Evolutionary conservation across 306 rosid genomes (phyloP).

Genomic region (Notholithocarpus densiflorus): DNA sequence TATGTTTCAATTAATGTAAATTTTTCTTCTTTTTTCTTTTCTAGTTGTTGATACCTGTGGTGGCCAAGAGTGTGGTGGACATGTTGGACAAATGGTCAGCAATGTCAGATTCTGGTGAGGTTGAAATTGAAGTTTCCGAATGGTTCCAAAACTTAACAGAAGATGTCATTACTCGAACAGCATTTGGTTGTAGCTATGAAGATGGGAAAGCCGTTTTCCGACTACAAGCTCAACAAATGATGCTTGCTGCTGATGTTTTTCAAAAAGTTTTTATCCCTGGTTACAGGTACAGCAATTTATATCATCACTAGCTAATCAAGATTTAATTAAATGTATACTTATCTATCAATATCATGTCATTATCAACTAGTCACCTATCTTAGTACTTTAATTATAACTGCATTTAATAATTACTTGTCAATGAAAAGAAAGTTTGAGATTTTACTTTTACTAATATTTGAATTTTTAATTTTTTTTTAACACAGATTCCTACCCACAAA

Average conservation of each 20-base stretch:
- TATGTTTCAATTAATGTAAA: neutral
- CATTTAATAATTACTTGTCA: neutral
- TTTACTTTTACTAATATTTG: neutral
- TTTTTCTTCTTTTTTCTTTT: neutral
- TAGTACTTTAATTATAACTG: neutral
- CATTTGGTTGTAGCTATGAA: conserved; percentile 86
- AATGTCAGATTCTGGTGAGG: conserved; percentile 55
- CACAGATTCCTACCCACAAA: conserved; percentile 74
- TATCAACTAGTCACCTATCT: neutral
- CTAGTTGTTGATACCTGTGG: conserved; percentile 76
- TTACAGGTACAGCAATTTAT: conserved; percentile 47
- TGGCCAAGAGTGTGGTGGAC: conserved; percentile 68
- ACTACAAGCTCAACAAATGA: conserved; percentile 79
- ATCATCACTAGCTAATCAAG: neutral
- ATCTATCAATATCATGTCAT: neutral
- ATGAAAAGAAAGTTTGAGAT: conserved; percentile 2
- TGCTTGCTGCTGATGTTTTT: conserved; percentile 76
- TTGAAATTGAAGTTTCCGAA: conserved; percentile 86
- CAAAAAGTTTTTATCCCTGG: conserved; percentile 92
- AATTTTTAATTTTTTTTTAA: too few species aligned
- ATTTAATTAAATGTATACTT: neutral
- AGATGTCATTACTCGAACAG: conserved; percentile 72
- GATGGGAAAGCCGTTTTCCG: conserved; percentile 83
- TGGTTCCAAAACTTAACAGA: conserved; percentile 76
- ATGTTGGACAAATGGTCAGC: conserved; percentile 77